These are phyloP conservation scores for Saprolegnia parasitica DNA, from an alignment of 352 stramenopile genomes.

Conservation along the genomic window DNA sequence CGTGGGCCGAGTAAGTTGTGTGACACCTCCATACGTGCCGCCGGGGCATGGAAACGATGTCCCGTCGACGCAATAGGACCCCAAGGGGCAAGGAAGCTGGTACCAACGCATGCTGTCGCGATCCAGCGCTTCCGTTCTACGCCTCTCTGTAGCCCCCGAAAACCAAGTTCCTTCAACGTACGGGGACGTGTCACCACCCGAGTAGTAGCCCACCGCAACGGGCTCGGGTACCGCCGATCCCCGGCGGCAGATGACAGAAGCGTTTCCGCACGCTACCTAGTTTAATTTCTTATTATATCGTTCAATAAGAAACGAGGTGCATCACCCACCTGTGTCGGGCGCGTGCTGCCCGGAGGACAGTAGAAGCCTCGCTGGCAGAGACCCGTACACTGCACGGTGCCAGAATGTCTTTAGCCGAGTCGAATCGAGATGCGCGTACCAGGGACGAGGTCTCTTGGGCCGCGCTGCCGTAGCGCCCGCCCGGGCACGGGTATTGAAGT, in stretches of 20 bases:
- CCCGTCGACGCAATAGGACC: conserved; percentile 68
- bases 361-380: conserved; percentile 63
- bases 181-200: conserved; percentile 38
- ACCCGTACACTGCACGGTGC: conserved; percentile 39
- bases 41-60: conserved; percentile 60
- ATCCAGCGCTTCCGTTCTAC: neutral
- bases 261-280: conserved; percentile 41
- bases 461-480: conserved; percentile 46
- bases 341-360: conserved; percentile 50
- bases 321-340: conserved; percentile 30
- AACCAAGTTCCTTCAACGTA: neutral
- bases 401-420: neutral
- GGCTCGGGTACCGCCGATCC: conserved; percentile 37
- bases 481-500: conserved; percentile 50
- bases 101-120: conserved; percentile 47
- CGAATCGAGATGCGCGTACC: neutral
- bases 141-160: neutral
- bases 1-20: conserved; percentile 18
- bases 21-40: conserved; percentile 61
- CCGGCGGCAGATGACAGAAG: conserved; percentile 48
- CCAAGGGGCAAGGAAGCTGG: conserved; percentile 59
- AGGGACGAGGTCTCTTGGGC: conserved; percentile 42
- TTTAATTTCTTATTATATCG: neutral
- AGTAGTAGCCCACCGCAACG: conserved; percentile 60
- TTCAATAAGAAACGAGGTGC: neutral